phyloP scores from a whole-genome alignment of 106 monocot genomes.

The Chionographis japonica region DNA sequence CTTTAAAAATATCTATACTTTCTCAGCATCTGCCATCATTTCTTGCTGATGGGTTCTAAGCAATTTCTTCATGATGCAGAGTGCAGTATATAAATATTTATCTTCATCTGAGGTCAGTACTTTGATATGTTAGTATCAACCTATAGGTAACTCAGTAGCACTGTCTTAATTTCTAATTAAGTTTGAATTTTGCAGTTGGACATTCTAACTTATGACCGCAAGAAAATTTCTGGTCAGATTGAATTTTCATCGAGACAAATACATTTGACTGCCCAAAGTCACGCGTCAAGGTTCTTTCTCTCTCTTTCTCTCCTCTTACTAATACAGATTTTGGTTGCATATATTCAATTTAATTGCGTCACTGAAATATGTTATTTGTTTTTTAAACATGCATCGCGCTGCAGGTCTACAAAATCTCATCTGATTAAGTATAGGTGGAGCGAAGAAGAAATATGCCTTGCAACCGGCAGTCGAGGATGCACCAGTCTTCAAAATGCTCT shows the following conservation, averaged over 20 bases:
- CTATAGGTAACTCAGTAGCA: neutral
- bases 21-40: neutral
- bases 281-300: conserved; percentile 5
- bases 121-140: neutral
- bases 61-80: conserved; percentile 27
- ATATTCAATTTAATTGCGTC: neutral
- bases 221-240: conserved; percentile 50
- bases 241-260: conserved; percentile 9
- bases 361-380: neutral
- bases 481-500: conserved; percentile 42
- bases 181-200: conserved; percentile 39
- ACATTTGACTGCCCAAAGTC: neutral
- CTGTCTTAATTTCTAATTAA: neutral
- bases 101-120: conserved; percentile 42
- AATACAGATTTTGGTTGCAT: neutral
- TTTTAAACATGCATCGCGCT: neutral
- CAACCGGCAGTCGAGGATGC: conserved; percentile 35
- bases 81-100: conserved; percentile 55
- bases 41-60: conserved; percentile 10
- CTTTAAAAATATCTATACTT: neutral
- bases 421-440: conserved; percentile 40
- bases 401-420: conserved; percentile 18
- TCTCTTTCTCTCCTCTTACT: neutral
- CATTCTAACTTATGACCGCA: conserved; percentile 44
- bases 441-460: conserved; percentile 59